A percentile compares a stretch with the other conserved stretches of the same genome.
phyloP scores from a whole-genome alignment of 495 filamentous ascomycete species.

The Aspergillus steynii region DNA sequence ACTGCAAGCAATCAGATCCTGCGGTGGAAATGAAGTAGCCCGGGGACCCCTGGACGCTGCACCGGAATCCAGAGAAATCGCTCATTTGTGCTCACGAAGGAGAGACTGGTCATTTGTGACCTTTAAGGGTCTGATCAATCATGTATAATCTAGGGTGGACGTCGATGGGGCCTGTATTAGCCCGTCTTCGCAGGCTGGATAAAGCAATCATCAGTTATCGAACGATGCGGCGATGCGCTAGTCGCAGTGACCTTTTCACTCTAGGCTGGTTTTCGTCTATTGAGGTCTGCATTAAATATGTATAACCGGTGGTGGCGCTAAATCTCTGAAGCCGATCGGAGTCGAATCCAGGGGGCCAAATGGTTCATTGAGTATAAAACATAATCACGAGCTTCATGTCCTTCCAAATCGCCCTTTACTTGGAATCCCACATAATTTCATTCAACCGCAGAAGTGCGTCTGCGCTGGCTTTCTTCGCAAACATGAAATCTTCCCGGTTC shows the following conservation, averaged over 20 bases:
- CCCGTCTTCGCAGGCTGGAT: not conserved
- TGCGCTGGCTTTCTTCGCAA: slow-evolving; percentile 72
- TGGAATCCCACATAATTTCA: slow-evolving; percentile 74
- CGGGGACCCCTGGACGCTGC: not conserved
- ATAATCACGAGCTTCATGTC: not conserved
- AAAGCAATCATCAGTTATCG: not conserved
- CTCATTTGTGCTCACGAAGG: not conserved
- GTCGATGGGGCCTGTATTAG: not conserved
- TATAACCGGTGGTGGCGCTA: not conserved
- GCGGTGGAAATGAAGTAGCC: not conserved
- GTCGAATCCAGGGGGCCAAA: not conserved
- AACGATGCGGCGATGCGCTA: too few species aligned
- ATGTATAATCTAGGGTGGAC: not conserved
- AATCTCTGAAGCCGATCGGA: not conserved
- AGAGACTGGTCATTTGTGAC: not conserved
- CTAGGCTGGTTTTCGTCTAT: not conserved
- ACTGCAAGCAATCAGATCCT: slow-evolving; percentile 1
- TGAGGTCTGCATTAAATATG: not conserved
- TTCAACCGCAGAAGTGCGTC: slow-evolving; percentile 73
- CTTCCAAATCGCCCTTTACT: slow-evolving; percentile 22
- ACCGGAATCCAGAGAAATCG: not conserved
- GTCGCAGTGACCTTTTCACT: not conserved
- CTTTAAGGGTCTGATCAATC: not conserved
- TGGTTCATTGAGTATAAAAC: not conserved
- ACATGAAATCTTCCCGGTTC: slow-evolving; percentile 70